Base-by-base conservation (phyloP, 1,284 basidiomycete species). In the Lentinula novae-zelandiae region DNA sequence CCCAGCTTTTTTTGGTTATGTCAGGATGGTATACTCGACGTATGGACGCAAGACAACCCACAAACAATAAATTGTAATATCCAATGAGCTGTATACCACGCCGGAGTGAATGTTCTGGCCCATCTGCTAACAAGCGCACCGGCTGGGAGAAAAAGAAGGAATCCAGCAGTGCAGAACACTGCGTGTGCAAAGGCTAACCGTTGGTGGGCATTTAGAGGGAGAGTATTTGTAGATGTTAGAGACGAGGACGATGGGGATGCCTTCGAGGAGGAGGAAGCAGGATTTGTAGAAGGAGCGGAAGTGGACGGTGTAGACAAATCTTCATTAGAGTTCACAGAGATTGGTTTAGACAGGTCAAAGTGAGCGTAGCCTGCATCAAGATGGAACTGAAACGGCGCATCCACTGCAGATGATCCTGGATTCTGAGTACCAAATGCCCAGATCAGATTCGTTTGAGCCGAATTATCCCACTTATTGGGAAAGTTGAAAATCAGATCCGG, bases 81-180 rank as follows among this genome's bases (percentile, higher is more conserved):
- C 75, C 78, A 81, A 65, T 86, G 84, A 22, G 72, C 75, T 15
- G 72, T 76, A 71, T 85, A 87, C 87, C 87, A 90, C 0, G 69
- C 71, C 0, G 73, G 72, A 9, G 78, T 77, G 64, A 83, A 77
- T 0, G 82, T 86, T 57, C 86, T 74, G 22, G 82, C 72, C 64
- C 81, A 84, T 39, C 87, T 77, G 1, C 83, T 85, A 27, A 88
- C 65, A 36, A 90, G 72, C 1, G 80, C 81, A 4, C 85, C 87
- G 20, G 74, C 68, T 2, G 88, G 87, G 0, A 89, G 73, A 39
- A 89, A 70, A 6, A 88, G 52, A 61, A 88, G 72, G 66, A 86
- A 86, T 0, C 81, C 86, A 31, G 84, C 57, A 5, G 74, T 73
- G 51, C 78, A 82, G 60, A 84, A 73, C 36, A 81, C 72, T 1